A percentile compares a stretch with the other conserved stretches of the same genome.
phyloP scores from a whole-genome alignment of 2,329 filamentous ascomycete species.

The Sporothrix brasiliensis region DNA sequence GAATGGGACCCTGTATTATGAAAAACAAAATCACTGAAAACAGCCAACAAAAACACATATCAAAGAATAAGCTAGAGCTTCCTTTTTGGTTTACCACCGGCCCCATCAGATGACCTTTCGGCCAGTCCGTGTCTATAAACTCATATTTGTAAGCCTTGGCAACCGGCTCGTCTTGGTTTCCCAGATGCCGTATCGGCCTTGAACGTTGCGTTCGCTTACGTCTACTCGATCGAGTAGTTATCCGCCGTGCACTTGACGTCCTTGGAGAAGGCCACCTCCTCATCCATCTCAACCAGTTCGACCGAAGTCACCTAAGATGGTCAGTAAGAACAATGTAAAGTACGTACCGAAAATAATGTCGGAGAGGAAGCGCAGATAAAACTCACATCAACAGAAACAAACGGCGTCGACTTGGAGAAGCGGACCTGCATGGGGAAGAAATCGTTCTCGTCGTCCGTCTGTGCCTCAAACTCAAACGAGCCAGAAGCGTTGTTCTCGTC shows the following conservation, averaged over 20 bases:
- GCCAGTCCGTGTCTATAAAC: conserved; percentile 28
- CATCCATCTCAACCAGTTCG: conserved; percentile 71
- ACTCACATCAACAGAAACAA: conserved; percentile 91
- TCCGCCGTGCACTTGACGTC: conserved; percentile 78
- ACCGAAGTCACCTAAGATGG: conserved; percentile 64
- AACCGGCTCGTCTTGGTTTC: neutral
- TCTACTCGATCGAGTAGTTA: conserved; percentile 73
- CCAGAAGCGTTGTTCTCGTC: conserved; percentile 81
- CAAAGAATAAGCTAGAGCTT: conserved; percentile 12
- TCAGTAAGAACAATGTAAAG: conserved; percentile 36
- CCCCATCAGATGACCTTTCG: conserved; percentile 18
- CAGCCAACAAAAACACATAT: neutral
- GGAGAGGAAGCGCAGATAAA: no score
- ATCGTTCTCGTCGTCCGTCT: conserved; percentile 83
- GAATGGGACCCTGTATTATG: conserved; percentile 1
- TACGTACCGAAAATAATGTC: neutral
- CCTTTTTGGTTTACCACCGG: conserved; percentile 21
- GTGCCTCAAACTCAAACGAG: conserved; percentile 93
- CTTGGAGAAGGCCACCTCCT: conserved; percentile 81
- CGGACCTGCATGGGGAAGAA: conserved; percentile 97
- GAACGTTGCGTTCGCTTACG: neutral
- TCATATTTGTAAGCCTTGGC: neutral
- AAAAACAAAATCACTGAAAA: neutral
- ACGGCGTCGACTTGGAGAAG: conserved; percentile 84
- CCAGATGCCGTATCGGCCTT: neutral